phyloP scores from a whole-genome alignment of 106 monocot species.

The Iris macrosiphon region DNA sequence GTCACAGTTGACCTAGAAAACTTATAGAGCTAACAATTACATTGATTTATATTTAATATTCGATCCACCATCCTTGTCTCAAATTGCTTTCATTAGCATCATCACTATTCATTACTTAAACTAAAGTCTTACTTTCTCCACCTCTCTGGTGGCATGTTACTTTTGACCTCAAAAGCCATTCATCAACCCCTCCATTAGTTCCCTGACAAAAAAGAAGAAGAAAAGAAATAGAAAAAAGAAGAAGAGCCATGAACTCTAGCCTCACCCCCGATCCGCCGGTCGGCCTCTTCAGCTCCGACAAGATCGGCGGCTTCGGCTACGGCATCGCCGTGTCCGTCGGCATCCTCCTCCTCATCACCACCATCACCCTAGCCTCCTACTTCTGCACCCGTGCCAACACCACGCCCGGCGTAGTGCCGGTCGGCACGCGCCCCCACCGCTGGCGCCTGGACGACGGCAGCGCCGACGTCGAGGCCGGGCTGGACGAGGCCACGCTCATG shows the following conservation, averaged over 20 bases:
- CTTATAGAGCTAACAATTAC: no score
- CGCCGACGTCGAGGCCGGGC: constrained; percentile 18
- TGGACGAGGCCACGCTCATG: constrained; percentile 32
- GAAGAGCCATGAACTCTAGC: neutral
- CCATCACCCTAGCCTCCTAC: constrained; percentile 40
- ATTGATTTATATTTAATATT: no score
- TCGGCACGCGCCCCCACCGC: neutral
- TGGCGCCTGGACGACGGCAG: neutral
- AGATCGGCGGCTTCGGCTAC: constrained; percentile 29
- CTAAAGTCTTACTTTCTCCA: no score
- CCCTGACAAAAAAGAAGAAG: no score
- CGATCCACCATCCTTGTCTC: no score
- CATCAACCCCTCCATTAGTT: no score
- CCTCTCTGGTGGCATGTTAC: no score
- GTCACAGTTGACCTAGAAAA: no score
- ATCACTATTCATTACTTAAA: no score
- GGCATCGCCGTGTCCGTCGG: constrained; percentile 39
- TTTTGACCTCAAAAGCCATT: no score
- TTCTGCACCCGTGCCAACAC: constrained; percentile 18
- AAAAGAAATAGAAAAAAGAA: no score
- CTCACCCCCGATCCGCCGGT: neutral
- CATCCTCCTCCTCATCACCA: constrained; percentile 41
- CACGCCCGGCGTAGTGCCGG: neutral
- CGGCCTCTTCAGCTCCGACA: constrained; percentile 1
- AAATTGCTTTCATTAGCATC: no score